Evolutionary conservation across 2,329 filamentous ascomycete species (phyloP), one percentile per base, ranked within the genome.

Genomic region (Tympanopsis confertula): DNA sequence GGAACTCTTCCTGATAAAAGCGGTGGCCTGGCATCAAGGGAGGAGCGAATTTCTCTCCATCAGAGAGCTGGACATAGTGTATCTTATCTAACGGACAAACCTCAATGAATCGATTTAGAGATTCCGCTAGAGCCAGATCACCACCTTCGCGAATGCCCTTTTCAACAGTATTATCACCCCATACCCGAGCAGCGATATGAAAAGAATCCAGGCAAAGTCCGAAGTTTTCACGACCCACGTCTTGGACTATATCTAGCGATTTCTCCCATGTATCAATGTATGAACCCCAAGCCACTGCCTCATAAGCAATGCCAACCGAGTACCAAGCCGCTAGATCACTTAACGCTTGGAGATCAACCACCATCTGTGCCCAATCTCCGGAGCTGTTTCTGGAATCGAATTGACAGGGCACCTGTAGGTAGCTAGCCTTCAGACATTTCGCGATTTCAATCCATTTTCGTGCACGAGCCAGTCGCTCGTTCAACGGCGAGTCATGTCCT

Each of bases 161-260:
- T 0, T 26, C 3, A 2, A 42, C 37, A 15, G 45, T 45, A 2
- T 50, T 45, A 41, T 53, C 50, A 1, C 44, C 57, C 56, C 55
- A 61, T 4, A 59, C 18, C 30, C 50, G 49, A 0, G 50, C 53
- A 10, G 46, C 36, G 13, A 55, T 43, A 36, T 61, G 58, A 40
- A 58, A 61, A 0, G 42, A 57, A 37, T 61, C 57, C 5, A 60
- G 44, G 35, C 58, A 61, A 0, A 59, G 40, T 0, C 57, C 55
- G 33, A 61, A 61, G 36, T 60, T 61, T 0, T 42, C 18, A 3
- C 56, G 45, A 19, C 53, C 35, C 1, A 60, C 57, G 1, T 40
- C 35, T 5, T 50, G 22, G 1, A 51, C 47, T 2, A 57, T 39
- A 1, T 45, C 28, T 13, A 60, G 36, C 0, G 52, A 48, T 2